Evolutionary conservation across 2,329 filamentous ascomycete genomes (phyloP).

Genomic region (Aspergillus novofumigatus): DNA sequence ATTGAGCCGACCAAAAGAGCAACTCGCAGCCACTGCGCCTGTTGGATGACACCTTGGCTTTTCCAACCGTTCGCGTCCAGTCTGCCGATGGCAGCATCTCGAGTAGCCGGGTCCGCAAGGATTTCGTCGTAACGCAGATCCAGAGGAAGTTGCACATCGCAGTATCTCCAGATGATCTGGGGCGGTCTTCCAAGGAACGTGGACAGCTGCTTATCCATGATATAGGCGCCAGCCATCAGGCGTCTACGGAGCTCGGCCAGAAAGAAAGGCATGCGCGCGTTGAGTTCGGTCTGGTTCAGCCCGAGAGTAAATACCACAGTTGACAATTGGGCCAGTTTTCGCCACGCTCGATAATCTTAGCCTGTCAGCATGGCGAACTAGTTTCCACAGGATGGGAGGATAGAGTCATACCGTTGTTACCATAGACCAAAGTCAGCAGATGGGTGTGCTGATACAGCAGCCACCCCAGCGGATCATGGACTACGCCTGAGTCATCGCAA

Average conservation of each 20-base stretch:
- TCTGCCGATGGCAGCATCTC: too few relatives aligned
- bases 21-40: neutral
- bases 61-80: too few relatives aligned
- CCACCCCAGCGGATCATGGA: constrained; percentile 26
- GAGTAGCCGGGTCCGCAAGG: too few relatives aligned
- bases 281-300: constrained; percentile 34
- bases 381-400: neutral
- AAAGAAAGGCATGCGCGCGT: constrained; percentile 9
- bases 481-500: constrained; percentile 19
- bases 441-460: constrained; percentile 20
- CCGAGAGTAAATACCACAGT: constrained; percentile 44
- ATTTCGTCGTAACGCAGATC: too few relatives aligned
- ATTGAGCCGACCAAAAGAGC: neutral
- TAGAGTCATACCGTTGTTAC: constrained; percentile 15
- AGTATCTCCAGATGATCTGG: too few relatives aligned
- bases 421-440: constrained; percentile 21
- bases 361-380: neutral
- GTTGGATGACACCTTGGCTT: too few relatives aligned
- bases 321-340: constrained; percentile 42
- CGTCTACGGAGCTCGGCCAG: too few relatives aligned
- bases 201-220: too few relatives aligned
- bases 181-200: too few relatives aligned
- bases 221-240: too few relatives aligned
- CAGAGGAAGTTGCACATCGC: too few relatives aligned
- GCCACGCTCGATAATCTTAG: constrained; percentile 43